Evolutionary conservation across 192 early-diverging fungal species (phyloP), one percentile per base, ranked within the genome.

Genomic region (Rhizophagus clarus): DNA sequence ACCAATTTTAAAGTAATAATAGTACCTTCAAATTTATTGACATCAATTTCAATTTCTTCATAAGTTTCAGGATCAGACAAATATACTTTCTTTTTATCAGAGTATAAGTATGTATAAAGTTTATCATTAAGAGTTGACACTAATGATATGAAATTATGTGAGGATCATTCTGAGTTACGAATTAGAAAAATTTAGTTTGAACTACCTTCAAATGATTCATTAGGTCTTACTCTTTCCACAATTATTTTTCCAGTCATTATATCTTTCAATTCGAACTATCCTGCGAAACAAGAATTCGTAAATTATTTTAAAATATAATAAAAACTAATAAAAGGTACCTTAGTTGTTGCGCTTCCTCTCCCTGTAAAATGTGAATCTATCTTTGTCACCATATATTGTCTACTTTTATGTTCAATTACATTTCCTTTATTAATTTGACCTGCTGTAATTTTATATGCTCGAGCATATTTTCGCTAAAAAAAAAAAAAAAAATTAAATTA

Each of bases 101-200:
- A 79, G 81, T 97, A 97, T 10, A 97, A 88, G 76, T 85, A 95
- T 85, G 93, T 91, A 81, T 91, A 92, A 56, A 84, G 68, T 76
- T 92, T 89, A 68, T 90, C 89, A 0, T 88, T 86, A 47, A 97
- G 78, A 34, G 89, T 85, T 80, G 91, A 88, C 32, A 93, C 92
- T 79, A 82, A 94, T 92, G 10, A 86, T 82, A 24, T 40, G 37
- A 40, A 37, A 40, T 40, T 40, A 40, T 40, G 37, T 40, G 4
- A 40, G 6, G 37, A 40, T 40, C 37, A 40, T 40, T 40, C 37
- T 40, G 0, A 40, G 7, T 40, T 40, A 9, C 10, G 42, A 11
- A 12, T 45, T 45, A 1, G 74, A 42, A 29, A 64, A 40, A 7
- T 6, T 60, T 20, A 17, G 37, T 82, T 14, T 32, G 37, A 32